phyloP scores from a whole-genome alignment of 2,329 filamentous ascomycete species.

The Simplicillium sp. region DNA sequence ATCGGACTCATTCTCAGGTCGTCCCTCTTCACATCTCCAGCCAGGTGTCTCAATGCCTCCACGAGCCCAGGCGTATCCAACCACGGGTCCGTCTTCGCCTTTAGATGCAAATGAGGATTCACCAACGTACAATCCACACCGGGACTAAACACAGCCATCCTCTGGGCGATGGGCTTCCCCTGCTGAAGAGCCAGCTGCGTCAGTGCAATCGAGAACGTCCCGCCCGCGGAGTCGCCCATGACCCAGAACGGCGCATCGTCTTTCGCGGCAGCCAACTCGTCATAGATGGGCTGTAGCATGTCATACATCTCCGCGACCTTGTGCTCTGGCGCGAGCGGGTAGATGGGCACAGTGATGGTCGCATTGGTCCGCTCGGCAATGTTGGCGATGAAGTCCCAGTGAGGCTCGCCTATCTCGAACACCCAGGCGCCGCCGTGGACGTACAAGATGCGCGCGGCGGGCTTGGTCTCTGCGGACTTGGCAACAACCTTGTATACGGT shows the following conservation, averaged over 20 bases:
- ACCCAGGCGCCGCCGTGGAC: constrained; percentile 21
- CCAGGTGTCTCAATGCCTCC: constrained; percentile 15
- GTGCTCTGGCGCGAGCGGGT: constrained; percentile 21
- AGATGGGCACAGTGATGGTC: constrained; percentile 20
- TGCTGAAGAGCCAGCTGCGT: constrained; percentile 17
- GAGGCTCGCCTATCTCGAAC: constrained; percentile 16
- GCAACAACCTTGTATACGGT: too few species aligned
- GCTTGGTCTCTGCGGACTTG: too few species aligned
- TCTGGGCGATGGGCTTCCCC: constrained; percentile 14
- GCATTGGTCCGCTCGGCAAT: constrained; percentile 19
- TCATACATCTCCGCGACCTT: constrained; percentile 20
- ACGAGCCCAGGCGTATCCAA: constrained; percentile 16
- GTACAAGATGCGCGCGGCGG: constrained; percentile 16
- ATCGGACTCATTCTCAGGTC: constrained; percentile 18
- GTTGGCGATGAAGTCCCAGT: constrained; percentile 18
- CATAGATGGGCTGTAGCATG: constrained; percentile 19
- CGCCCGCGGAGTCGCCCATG: constrained; percentile 21
- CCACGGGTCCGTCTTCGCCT: constrained; percentile 16
- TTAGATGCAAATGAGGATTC: constrained; percentile 16
- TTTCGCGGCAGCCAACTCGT: constrained; percentile 16
- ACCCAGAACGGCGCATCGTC: constrained; percentile 14
- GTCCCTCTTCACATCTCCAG: constrained; percentile 14
- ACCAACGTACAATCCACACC: constrained; percentile 17
- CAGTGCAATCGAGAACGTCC: constrained; percentile 18
- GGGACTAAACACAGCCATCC: constrained; percentile 19